Percentiles rank a stretch among this genome's conserved stretches.
phyloP scores from a whole-genome alignment of 2,329 filamentous ascomycete genomes.

The Epichloe festucae region DNA sequence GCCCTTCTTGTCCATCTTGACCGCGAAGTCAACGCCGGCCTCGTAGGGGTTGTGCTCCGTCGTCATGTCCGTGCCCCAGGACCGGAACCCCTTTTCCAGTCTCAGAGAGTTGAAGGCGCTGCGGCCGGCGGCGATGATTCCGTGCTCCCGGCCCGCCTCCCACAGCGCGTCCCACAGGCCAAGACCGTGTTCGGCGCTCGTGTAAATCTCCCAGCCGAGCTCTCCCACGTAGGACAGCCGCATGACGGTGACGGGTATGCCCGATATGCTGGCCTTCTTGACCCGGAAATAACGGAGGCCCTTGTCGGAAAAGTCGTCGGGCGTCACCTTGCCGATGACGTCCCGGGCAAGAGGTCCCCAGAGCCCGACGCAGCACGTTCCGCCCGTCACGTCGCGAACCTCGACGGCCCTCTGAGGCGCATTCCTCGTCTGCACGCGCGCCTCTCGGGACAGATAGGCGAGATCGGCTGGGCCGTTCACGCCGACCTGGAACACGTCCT shows the following conservation, averaged over 20 bases:
- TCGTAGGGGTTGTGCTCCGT: constrained; percentile 49
- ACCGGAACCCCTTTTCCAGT: constrained; percentile 46
- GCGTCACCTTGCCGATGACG: constrained; percentile 32
- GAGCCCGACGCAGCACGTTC: constrained; percentile 47
- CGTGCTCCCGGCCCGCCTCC: constrained; percentile 39
- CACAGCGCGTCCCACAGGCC: constrained; percentile 46
- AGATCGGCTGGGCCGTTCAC: constrained; percentile 43
- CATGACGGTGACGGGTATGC: constrained; percentile 42
- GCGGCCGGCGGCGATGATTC: constrained; percentile 45
- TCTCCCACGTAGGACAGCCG: constrained; percentile 49
- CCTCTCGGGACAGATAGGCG: constrained; percentile 40
- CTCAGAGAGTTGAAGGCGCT: constrained; percentile 44
- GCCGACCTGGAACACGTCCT: constrained; percentile 39
- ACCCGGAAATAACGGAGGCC: constrained; percentile 36
- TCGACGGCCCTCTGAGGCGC: constrained; percentile 30
- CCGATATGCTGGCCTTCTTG: constrained; percentile 35
- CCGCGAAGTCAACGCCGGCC: constrained; percentile 38
- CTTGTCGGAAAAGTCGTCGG: constrained; percentile 31
- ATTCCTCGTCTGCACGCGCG: constrained; percentile 30
- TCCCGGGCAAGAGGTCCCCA: constrained; percentile 46
- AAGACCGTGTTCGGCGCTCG: constrained; percentile 44
- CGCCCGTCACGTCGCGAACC: constrained; percentile 46
- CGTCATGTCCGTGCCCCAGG: constrained; percentile 44
- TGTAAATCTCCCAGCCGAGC: constrained; percentile 48
- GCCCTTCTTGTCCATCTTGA: constrained; percentile 31